Evolutionary conservation across 2,329 filamentous ascomycete genomes (phyloP).

Genomic region (Scytalidium sp.): DNA sequence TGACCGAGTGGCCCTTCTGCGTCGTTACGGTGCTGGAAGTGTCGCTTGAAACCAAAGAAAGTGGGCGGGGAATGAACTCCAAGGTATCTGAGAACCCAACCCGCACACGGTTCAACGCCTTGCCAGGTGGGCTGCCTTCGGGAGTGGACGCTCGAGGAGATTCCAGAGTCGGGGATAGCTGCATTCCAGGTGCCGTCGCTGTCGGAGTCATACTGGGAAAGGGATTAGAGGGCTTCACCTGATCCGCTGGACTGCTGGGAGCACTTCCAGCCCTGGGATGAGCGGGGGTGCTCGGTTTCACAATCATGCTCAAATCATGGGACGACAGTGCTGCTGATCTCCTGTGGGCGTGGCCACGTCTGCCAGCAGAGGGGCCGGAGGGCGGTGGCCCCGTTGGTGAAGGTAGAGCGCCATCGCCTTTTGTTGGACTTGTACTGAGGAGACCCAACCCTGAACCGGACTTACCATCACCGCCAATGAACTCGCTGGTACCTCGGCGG

Average conservation of each 20-base stretch:
- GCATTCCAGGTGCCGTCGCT: background rate
- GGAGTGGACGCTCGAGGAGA: background rate
- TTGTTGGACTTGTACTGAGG: constrained; percentile 70
- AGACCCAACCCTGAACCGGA: constrained; percentile 38
- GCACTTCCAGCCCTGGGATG: constrained; percentile 23
- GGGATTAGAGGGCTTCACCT: background rate
- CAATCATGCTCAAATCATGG: constrained; percentile 71
- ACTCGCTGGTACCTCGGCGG: constrained; percentile 78
- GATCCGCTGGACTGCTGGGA: constrained; percentile 32
- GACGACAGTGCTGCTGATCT: constrained; percentile 74
- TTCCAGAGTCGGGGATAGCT: background rate
- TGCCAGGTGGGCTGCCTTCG: constrained; percentile 10
- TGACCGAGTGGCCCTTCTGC: constrained; percentile 64
- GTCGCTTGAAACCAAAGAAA: constrained; percentile 82
- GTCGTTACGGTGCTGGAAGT: constrained; percentile 75
- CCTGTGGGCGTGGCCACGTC: constrained; percentile 74
- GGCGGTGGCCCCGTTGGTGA: constrained; percentile 46
- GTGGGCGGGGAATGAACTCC: constrained; percentile 77
- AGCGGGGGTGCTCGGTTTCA: constrained; percentile 40
- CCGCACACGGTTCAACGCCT: constrained; percentile 49
- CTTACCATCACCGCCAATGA: constrained; percentile 69
- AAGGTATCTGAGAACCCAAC: constrained; percentile 84
- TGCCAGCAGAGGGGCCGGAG: constrained; percentile 46
- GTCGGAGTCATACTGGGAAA: background rate
- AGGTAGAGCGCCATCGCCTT: constrained; percentile 56